Evolutionary conservation across 257 asterid species (phyloP), one percentile per base, ranked within the genome.

Genomic region (Cinchona pubescens): DNA sequence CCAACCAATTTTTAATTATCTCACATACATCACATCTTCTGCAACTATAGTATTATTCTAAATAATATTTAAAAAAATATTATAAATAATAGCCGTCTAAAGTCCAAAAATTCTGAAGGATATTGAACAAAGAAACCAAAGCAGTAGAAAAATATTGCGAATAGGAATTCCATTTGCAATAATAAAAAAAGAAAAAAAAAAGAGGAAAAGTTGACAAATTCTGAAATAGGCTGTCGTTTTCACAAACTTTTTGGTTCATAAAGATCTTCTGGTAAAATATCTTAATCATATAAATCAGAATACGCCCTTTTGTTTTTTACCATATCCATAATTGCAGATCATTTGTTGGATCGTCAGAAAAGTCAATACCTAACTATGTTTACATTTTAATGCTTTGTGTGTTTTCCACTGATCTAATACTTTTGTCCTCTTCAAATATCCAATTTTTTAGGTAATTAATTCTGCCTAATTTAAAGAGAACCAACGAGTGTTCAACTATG

Each of bases 341-440:
- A 25, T 3, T n/a, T n/a, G 51, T 43, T 38, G 23, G 38, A 67
- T 74, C 29, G 61, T 35, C n/a, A 18, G 43, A 68, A 65, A 76
- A 76, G 80, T 71, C 72, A 71, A 46, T 80, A 80, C 75, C 76
- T 60, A 74, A 65, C 35, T 35, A 64, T 75, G 46, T 64, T 72
- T 7, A 64, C 72, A 34, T 49, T 64, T 66, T 67, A 64, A 67
- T 60, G 81, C 37, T 67, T 46, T 14, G 34, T 63, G 38, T 73
- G 79, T 55, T 59, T 48, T 72, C 71, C 78, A 81, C 79, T 62
- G 67, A 58, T 71, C 45, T 25, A 38, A 43, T 3, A 25, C 51
- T 40, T 59, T 76, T 55, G 56, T 76, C 69, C 35, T 64, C 63
- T 48, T 66, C 23, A 25, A 48, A 66, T 15, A 29, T 55, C 53